Percentiles rank a stretch among this genome's conserved stretches.
Conservation (phyloP, 2,329 filamentous ascomycete species). For the Aspergillus sp. region DNA sequence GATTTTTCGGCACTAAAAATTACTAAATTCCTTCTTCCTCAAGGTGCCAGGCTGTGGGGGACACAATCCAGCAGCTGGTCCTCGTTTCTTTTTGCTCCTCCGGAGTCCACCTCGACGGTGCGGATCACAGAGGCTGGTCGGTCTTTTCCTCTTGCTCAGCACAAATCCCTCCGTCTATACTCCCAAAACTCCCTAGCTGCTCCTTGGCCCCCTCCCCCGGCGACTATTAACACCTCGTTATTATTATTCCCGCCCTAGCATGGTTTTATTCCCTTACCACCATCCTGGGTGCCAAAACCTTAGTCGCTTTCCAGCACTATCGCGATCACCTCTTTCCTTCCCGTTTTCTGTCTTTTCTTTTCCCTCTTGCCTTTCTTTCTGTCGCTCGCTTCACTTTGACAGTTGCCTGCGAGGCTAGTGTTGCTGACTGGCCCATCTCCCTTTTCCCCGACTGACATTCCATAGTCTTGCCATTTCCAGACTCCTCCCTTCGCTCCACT, state of each 20-base stretch:
- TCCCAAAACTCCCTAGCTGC: slow-evolving; percentile 4
- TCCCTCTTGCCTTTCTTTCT: slow-evolving; percentile 6
- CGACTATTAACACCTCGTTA: slow-evolving; percentile 9
- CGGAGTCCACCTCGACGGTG: slow-evolving; percentile 8
- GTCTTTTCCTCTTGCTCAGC: not conserved
- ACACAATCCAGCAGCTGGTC: not conserved
- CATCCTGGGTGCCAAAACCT: slow-evolving; percentile 15
- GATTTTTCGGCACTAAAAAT: slow-evolving; percentile 12
- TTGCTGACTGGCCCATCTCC: not conserved
- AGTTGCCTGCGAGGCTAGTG: slow-evolving; percentile 1
- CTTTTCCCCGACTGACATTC: slow-evolving; percentile 5
- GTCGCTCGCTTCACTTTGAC: slow-evolving; percentile 15
- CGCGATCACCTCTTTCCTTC: slow-evolving; percentile 7
- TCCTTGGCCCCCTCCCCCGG: slow-evolving; percentile 3
- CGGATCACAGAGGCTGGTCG: slow-evolving; percentile 10
- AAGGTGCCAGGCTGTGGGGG: not conserved
- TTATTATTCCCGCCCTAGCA: slow-evolving; percentile 9
- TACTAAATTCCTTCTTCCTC: not conserved
- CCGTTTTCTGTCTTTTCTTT: slow-evolving; percentile 11
- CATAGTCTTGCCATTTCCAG: slow-evolving; percentile 9
- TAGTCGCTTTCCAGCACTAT: slow-evolving; percentile 6
- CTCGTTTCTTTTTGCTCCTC: slow-evolving; percentile 6
- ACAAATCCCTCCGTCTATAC: slow-evolving; percentile 8
- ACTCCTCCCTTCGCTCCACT: not conserved
- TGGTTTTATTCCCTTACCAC: slow-evolving; percentile 20